phyloP scores from a whole-genome alignment of 441 rosid species.

The Pelargonium cotyledonis region DNA sequence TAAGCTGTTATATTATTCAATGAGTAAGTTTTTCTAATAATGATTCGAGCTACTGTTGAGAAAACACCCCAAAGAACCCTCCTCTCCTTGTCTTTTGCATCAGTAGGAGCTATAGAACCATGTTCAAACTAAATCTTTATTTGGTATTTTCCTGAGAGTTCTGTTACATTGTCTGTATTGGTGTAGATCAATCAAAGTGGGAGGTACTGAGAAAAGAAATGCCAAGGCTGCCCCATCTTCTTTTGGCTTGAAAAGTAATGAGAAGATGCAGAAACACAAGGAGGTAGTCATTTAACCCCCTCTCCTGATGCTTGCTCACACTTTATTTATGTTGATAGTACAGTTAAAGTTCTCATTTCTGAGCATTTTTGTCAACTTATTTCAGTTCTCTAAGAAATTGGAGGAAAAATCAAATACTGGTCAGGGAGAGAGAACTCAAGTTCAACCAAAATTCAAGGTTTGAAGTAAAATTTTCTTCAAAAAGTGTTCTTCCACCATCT shows the following conservation, averaged over 20 bases:
- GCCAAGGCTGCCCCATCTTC: conserved; percentile 50
- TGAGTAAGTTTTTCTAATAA: background rate
- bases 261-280: conserved; percentile 38
- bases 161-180: conserved; percentile 18
- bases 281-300: conserved; percentile 35
- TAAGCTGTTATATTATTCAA: background rate
- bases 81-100: too few relatives aligned
- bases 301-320: too few relatives aligned
- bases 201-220: conserved; percentile 44
- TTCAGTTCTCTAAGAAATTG: conserved; percentile 45
- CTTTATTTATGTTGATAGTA: conserved; percentile 11
- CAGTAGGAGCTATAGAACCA: background rate
- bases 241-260: conserved; percentile 41
- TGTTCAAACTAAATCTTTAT: background rate
- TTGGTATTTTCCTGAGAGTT: conserved; percentile 11
- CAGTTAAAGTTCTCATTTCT: conserved; percentile 16
- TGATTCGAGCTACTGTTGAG: too few relatives aligned
- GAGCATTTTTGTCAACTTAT: conserved; percentile 15
- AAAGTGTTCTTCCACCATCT: background rate
- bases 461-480: background rate
- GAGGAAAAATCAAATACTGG: conserved; percentile 37
- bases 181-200: conserved; percentile 41
- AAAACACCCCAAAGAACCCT: too few relatives aligned
- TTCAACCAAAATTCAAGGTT: conserved; percentile 59
- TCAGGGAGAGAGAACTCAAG: conserved; percentile 32